These are phyloP conservation scores for Candida morakotiae DNA, from an alignment of 805 yeast genomes.

Conservation along the genomic window DNA sequence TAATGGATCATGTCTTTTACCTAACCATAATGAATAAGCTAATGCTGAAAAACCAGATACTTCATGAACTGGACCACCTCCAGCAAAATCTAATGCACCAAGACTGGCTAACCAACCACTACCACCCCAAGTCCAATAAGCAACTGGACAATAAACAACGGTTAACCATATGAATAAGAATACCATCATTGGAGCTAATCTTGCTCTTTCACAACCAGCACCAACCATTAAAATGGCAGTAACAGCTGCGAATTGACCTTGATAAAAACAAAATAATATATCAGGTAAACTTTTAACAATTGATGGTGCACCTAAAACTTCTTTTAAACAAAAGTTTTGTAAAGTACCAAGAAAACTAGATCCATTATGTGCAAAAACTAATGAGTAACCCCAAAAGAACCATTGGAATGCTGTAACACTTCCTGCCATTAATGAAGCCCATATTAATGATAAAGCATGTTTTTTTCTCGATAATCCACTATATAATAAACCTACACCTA, in stretches of 20 bases:
- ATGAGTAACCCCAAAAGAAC: conserved; percentile 98
- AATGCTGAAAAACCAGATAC: conserved; percentile 92
- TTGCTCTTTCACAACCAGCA: conserved; percentile 96
- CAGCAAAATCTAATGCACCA: conserved; percentile 94
- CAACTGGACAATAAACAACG: conserved; percentile 91
- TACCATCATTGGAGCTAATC: conserved; percentile 94
- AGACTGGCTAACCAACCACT: conserved; percentile 82
- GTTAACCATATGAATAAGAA: conserved; percentile 93
- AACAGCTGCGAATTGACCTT: conserved; percentile 93
- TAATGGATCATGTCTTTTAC: conserved; percentile 85
- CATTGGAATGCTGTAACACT: conserved; percentile 87
- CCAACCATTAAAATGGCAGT: conserved; percentile 95
- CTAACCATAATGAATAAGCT: conserved; percentile 87
- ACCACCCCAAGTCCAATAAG: conserved; percentile 97
- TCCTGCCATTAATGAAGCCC: conserved; percentile 91
- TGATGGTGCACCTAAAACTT: conserved; percentile 78
- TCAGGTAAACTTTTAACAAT: conserved; percentile 76
- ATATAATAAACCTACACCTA: conserved; percentile 91
- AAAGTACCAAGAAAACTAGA: conserved; percentile 74
- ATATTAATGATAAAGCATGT: conserved; percentile 88
- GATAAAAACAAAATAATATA: conserved; percentile 83
- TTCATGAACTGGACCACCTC: conserved; percentile 98
- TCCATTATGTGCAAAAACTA: conserved; percentile 70
- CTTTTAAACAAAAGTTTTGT: conserved; percentile 72
- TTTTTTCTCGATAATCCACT: conserved; percentile 93